phyloP scores from a whole-genome alignment of 2,329 filamentous ascomycete species.

The Exophiala bonariae region DNA sequence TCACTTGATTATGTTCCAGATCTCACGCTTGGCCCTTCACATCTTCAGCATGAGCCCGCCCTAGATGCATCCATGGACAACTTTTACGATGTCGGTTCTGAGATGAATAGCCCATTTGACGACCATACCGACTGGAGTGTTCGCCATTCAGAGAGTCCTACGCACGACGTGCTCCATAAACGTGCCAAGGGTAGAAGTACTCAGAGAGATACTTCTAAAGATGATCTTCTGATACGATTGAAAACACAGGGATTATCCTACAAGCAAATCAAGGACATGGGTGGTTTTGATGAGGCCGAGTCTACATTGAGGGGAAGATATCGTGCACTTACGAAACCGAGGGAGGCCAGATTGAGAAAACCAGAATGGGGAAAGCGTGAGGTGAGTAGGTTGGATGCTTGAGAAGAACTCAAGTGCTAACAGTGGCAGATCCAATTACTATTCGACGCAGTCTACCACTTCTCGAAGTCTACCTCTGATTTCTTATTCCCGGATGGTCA shows the following conservation, averaged over 20 bases:
- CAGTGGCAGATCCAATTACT: conserved; percentile 39
- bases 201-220: conserved; percentile 30
- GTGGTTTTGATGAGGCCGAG: conserved; percentile 46
- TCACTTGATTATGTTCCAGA: no score
- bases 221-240: conserved; percentile 41
- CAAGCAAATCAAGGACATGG: conserved; percentile 46
- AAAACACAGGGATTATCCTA: conserved; percentile 46
- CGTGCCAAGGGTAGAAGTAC: conserved; percentile 4
- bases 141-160: not conserved
- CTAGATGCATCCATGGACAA: no score
- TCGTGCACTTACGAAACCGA: conserved; percentile 46
- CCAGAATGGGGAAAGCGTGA: conserved; percentile 45
- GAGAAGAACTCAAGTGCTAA: conserved; percentile 1
- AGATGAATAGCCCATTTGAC: no score
- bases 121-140: no score
- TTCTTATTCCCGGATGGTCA: conserved; percentile 8
- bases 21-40: no score
- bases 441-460: conserved; percentile 38
- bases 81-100: no score
- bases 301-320: conserved; percentile 50
- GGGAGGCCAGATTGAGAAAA: conserved; percentile 46
- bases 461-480: conserved; percentile 20
- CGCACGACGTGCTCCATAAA: not conserved
- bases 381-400: conserved; percentile 35
- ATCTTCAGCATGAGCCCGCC: no score